Evolutionary conservation across 257 asterid species (phyloP).

Genomic region (Ehretia macrophylla): DNA sequence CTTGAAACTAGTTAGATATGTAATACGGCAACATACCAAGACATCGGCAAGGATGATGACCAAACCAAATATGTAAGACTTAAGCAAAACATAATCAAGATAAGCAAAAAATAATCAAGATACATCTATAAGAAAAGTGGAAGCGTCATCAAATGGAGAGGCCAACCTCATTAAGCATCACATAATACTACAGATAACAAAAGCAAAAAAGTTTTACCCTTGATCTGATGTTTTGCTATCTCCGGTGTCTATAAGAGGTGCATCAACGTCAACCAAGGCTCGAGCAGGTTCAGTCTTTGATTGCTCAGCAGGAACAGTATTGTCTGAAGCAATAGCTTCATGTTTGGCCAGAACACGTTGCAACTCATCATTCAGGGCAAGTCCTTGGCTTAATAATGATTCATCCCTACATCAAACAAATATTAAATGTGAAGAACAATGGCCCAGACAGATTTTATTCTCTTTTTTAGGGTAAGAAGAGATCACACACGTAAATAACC

Average conservation of each 20-base stretch:
- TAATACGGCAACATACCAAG: too few species aligned
- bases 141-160: not conserved
- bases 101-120: too few species aligned
- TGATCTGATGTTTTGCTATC: conserved; percentile 45
- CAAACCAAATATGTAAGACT: too few species aligned
- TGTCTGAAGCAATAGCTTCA: conserved; percentile 79
- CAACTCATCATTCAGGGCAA: conserved; percentile 87
- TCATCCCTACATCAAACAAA: conserved; percentile 65
- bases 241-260: conserved; percentile 80
- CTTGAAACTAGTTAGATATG: too few species aligned
- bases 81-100: too few species aligned
- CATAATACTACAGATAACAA: not conserved
- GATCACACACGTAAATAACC: not conserved
- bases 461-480: not conserved
- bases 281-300: conserved; percentile 47
- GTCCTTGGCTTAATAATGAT: conserved; percentile 84
- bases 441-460: not conserved
- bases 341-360: conserved; percentile 92
- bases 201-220: conserved; percentile 43
- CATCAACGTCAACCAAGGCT: conserved; percentile 60
- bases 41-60: too few species aligned
- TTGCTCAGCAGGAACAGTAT: conserved; percentile 45
- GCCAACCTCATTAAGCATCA: not conserved
- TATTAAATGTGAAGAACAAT: not conserved
- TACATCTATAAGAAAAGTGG: not conserved